These are phyloP conservation scores for Fusarium sp. DNA, from an alignment of 2,329 filamentous ascomycete species.

Conservation along the genomic window DNA sequence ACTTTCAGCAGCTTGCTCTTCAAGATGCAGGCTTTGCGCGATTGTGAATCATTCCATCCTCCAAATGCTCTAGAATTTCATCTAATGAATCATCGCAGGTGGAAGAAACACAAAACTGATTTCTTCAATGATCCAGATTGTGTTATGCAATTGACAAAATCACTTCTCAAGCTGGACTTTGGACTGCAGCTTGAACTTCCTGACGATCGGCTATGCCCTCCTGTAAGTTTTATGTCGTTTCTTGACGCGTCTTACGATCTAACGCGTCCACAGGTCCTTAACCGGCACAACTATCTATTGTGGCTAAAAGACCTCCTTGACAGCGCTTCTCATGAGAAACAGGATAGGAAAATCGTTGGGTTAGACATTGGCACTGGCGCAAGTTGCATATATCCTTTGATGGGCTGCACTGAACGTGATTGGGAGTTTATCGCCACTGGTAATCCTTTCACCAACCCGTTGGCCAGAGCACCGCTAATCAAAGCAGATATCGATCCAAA, in stretches of 20 bases:
- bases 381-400: slow-evolving; percentile 88
- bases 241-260: neutral
- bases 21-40: slow-evolving; percentile 54
- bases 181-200: slow-evolving; percentile 76
- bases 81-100: slow-evolving; percentile 21
- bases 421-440: slow-evolving; percentile 79
- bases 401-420: slow-evolving; percentile 74
- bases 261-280: slow-evolving; percentile 57
- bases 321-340: slow-evolving; percentile 65
- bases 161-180: slow-evolving; percentile 80
- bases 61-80: neutral
- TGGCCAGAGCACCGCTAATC: neutral
- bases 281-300: slow-evolving; percentile 86
- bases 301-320: slow-evolving; percentile 89
- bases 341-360: slow-evolving; percentile 66
- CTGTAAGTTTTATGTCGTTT: slow-evolving; percentile 60
- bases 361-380: slow-evolving; percentile 92
- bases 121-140: slow-evolving; percentile 82
- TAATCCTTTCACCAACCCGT: slow-evolving; percentile 22
- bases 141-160: slow-evolving; percentile 83
- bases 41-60: slow-evolving; percentile 45
- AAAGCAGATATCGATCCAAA: slow-evolving; percentile 75
- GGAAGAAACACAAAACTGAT: slow-evolving; percentile 35
- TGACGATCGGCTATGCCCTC: slow-evolving; percentile 83
- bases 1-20: slow-evolving; percentile 55